Evolutionary conservation across 768 basidiomycete genomes (phyloP), one percentile per base, ranked within the genome.

Genomic region (Amyloporia xantha): DNA sequence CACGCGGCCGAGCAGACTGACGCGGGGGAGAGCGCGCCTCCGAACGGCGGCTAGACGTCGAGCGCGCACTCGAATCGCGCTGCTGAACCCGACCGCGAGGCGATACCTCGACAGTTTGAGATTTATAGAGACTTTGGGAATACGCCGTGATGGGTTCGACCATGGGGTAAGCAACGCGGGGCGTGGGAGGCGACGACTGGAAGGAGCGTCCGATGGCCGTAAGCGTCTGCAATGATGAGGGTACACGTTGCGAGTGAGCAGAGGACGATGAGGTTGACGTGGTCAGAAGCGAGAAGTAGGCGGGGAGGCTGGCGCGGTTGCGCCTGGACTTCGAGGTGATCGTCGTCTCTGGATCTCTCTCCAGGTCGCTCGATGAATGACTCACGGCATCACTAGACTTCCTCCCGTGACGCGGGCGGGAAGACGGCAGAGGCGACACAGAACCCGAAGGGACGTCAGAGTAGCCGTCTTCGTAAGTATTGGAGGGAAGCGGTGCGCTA

Each of bases 221-320:
- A 4, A 60, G 48, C 17, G 56, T 52, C 35, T 51, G 55, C 21
- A 44, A 52, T 26, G 54, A 54, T 7, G 53, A 56, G 20, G 50
- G 53, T 30, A 37, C 50, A 44, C 55, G 54, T 23, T 51, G 54
- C 3, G 57, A 55, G 41, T 50, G 55, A 41, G 10, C 23, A 30
- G 38, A 44, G 26, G 41, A 35, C n/a, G 46, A 40, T 2, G 56
- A 43, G 2, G 56, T 48, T 5, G 58, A 48, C 42, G 71, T 72
- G 54, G 66, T 68, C 55, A 89, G 73, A 50, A 86, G 72, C 41
- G 84, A 86, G 63, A 89, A 89, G 65, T 80, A 86, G 17, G 83
- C 77, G 19, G 86, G 86, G 24, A 89, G 75, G 62, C 81, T 84
- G 39, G 81, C 79, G 62, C 86, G 83, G 63, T 81, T 84, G 58